phyloP scores from a whole-genome alignment of 371 early-diverging fungal genomes.

The Mortierella sp. region DNA sequence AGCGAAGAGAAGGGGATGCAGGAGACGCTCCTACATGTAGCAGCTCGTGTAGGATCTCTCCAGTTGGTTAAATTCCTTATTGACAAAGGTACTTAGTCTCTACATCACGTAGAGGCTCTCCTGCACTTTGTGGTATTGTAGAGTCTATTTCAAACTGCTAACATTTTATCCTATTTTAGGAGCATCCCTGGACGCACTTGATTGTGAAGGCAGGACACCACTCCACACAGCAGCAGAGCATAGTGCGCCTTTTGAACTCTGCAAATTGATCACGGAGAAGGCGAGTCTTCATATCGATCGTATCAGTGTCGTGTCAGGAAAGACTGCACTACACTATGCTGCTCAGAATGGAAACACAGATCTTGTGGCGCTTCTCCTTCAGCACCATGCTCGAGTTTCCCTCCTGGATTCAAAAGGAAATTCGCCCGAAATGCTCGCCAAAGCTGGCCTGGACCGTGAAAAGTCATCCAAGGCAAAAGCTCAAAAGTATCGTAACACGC shows the following conservation, averaged over 20 bases:
- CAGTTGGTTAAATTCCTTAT: slow-evolving; percentile 57
- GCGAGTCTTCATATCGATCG: slow-evolving; percentile 30
- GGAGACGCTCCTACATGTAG: slow-evolving; percentile 55
- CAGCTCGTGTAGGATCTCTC: slow-evolving; percentile 72
- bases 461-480: slow-evolving; percentile 36
- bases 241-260: slow-evolving; percentile 15
- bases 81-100: slow-evolving; percentile 12
- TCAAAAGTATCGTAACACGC: slow-evolving; percentile 25
- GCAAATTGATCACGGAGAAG: slow-evolving; percentile 36
- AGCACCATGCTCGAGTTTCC: slow-evolving; percentile 44
- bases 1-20: slow-evolving; percentile 14
- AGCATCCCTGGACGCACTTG: slow-evolving; percentile 39
- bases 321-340: slow-evolving; percentile 49
- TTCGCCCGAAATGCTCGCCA: slow-evolving; percentile 50
- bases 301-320: slow-evolving; percentile 16
- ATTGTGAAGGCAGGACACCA: slow-evolving; percentile 39
- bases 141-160: too few species aligned
- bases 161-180: slow-evolving; percentile 12
- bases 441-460: slow-evolving; percentile 36
- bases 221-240: slow-evolving; percentile 41
- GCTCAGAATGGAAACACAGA: slow-evolving; percentile 43
- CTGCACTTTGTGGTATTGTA: too few species aligned
- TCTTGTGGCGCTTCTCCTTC: slow-evolving; percentile 37
- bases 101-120: too few species aligned
- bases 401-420: slow-evolving; percentile 30